A percentile compares a stretch with the other conserved stretches of the same genome.
These are phyloP conservation scores for Byssochlamys sp. DNA, from an alignment of 2,329 filamentous ascomycete genomes.

Conservation along the genomic window DNA sequence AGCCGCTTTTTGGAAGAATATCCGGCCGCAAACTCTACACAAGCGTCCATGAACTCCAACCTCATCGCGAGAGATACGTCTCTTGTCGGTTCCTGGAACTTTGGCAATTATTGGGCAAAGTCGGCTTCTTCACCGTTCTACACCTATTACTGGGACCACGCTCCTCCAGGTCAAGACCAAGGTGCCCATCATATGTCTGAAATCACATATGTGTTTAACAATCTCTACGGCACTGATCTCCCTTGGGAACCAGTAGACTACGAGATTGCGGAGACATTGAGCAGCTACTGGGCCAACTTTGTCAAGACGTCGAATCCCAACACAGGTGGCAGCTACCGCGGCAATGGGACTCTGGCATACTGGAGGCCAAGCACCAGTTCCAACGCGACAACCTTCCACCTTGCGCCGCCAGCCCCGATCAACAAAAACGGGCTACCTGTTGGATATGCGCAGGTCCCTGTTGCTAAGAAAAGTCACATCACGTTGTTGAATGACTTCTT, in stretches of 20 bases:
- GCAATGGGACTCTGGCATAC: background rate
- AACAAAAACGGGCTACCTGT: background rate
- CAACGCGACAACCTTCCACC: background rate
- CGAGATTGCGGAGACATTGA: conserved; percentile 15
- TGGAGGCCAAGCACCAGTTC: background rate
- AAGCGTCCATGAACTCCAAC: conserved; percentile 11
- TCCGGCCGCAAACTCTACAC: conserved; percentile 15
- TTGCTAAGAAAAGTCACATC: background rate
- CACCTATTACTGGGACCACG: conserved; percentile 21
- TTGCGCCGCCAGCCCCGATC: background rate
- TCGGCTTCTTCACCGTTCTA: conserved; percentile 15
- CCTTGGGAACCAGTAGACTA: conserved; percentile 20
- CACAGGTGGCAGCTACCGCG: background rate
- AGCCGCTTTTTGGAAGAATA: conserved; percentile 14
- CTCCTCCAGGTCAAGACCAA: conserved; percentile 13
- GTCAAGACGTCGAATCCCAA: conserved; percentile 22
- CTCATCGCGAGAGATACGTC: conserved; percentile 14
- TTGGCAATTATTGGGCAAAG: background rate
- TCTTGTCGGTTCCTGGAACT: conserved; percentile 10
- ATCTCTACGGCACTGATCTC: conserved; percentile 13
- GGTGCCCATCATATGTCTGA: conserved; percentile 23
- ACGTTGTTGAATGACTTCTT: background rate
- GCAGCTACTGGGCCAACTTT: conserved; percentile 25
- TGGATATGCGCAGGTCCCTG: background rate
- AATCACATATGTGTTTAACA: conserved; percentile 25